A percentile compares a stretch with the other conserved stretches of the same genome.
Conservation (phyloP, 2,329 filamentous ascomycete species). For the Epichloe uncinata region DNA sequence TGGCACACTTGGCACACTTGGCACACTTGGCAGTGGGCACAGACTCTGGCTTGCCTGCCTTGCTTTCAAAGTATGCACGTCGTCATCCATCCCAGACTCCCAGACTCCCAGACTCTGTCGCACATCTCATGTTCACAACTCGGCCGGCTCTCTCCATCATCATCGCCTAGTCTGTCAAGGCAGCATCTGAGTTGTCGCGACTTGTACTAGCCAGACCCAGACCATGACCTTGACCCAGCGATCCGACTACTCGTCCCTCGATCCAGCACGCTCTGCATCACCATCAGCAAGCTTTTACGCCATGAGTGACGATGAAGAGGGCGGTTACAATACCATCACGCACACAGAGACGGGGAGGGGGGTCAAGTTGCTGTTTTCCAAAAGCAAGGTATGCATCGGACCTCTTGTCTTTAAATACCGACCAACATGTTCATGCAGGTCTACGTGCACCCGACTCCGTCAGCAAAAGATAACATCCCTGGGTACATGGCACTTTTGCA, state of each 20-base stretch:
- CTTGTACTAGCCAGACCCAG: too few species aligned
- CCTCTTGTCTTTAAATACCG: background rate
- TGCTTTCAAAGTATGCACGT: too few species aligned
- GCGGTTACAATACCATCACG: slow-evolving; percentile 86
- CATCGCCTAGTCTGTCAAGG: background rate
- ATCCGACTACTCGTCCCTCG: background rate
- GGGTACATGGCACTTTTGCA: slow-evolving; percentile 90
- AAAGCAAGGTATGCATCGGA: slow-evolving; percentile 64
- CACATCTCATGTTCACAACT: background rate
- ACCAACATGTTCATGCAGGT: slow-evolving; percentile 42
- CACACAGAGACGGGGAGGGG: slow-evolving; percentile 60
- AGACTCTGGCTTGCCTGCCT: too few species aligned
- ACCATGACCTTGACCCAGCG: slow-evolving; percentile 2
- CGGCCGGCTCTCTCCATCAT: background rate
- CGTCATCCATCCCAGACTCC: background rate
- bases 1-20: too few species aligned
- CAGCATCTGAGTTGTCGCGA: too few species aligned
- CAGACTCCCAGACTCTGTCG: background rate
- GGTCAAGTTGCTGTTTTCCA: slow-evolving; percentile 92
- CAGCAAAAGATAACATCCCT: slow-evolving; percentile 87
- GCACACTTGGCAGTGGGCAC: too few species aligned
- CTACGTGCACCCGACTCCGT: slow-evolving; percentile 89
- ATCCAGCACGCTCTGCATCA: slow-evolving; percentile 5
- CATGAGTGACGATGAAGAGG: slow-evolving; percentile 91
- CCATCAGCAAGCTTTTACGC: slow-evolving; percentile 32